Conservation (phyloP, 2,329 filamentous ascomycete genomes). For the Sporothrix globosa region DNA sequence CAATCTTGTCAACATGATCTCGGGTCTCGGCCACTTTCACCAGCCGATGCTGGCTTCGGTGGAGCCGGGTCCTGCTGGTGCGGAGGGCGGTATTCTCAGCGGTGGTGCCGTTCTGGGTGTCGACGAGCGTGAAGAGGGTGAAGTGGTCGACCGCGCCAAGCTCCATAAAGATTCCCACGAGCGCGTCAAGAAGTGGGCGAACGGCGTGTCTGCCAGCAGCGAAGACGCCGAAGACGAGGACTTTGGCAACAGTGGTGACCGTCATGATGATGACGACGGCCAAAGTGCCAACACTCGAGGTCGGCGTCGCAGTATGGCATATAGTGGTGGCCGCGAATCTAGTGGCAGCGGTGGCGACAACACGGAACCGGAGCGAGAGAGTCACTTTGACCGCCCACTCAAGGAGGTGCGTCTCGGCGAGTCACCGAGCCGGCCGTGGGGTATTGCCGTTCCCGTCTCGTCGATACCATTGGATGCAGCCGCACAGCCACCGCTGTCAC, state of each 20-base stretch:
- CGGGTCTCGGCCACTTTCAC: constrained; percentile 83
- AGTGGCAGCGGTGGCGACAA: constrained; percentile 42
- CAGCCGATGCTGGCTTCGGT: constrained; percentile 77
- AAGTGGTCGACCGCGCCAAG: constrained; percentile 31
- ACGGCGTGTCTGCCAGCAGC: constrained; percentile 61
- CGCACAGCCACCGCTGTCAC: constrained; percentile 54
- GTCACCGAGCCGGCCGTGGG: constrained; percentile 91
- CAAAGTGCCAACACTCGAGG: neutral
- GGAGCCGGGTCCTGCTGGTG: constrained; percentile 39
- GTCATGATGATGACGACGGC: neutral
- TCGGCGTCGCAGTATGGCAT: neutral
- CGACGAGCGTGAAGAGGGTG: constrained; percentile 1
- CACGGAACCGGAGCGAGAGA: constrained; percentile 63
- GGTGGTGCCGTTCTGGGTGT: constrained; percentile 10
- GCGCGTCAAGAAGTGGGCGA: constrained; percentile 84
- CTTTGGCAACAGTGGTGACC: neutral
- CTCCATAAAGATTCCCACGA: constrained; percentile 62
- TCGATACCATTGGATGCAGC: constrained; percentile 42
- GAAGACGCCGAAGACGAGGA: constrained; percentile 15
- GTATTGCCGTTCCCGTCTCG: constrained; percentile 72
- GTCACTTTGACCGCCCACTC: constrained; percentile 80
- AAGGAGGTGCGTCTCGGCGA: constrained; percentile 93
- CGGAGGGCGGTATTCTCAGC: neutral
- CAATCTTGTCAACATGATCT: constrained; percentile 90
- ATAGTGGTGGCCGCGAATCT: constrained; percentile 12